phyloP scores from a whole-genome alignment of 208 protist genomes.

The Crithidia bombi region DNA sequence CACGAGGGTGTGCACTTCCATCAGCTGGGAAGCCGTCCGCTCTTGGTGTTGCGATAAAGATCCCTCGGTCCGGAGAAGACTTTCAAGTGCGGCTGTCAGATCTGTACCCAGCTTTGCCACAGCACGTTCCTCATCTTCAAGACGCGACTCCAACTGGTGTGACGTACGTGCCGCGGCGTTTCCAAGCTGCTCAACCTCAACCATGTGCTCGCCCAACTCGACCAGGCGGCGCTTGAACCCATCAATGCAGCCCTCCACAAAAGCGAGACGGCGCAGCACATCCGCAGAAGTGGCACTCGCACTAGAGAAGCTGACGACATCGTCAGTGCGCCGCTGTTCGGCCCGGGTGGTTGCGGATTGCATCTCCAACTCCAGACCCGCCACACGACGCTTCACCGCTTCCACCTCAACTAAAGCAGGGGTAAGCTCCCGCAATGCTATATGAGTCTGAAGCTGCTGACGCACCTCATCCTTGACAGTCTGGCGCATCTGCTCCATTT shows the following conservation, averaged over 20 bases:
- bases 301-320: neutral
- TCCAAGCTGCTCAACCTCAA: slow-evolving; percentile 30
- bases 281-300: neutral
- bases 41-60: slow-evolving; percentile 24
- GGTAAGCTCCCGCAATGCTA: slow-evolving; percentile 32
- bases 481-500: slow-evolving; percentile 31
- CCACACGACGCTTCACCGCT: slow-evolving; percentile 52
- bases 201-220: slow-evolving; percentile 24
- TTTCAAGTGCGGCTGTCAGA: slow-evolving; percentile 41
- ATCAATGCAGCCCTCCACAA: slow-evolving; percentile 23
- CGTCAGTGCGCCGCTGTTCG: slow-evolving; percentile 7
- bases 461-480: slow-evolving; percentile 29
- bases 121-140: slow-evolving; percentile 26
- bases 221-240: slow-evolving; percentile 34
- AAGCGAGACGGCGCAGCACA: slow-evolving; percentile 16
- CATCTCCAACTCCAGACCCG: slow-evolving; percentile 37
- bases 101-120: slow-evolving; percentile 34
- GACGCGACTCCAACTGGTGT: slow-evolving; percentile 21
- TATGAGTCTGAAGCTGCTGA: slow-evolving; percentile 22
- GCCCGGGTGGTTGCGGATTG: slow-evolving; percentile 11
- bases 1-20: slow-evolving; percentile 8
- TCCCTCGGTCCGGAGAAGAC: slow-evolving; percentile 24
- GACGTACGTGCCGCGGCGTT: slow-evolving; percentile 5
- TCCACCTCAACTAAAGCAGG: slow-evolving; percentile 54
- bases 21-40: slow-evolving; percentile 4